Conservation (phyloP, 2,329 filamentous ascomycete genomes). For the Grosmannia huntii region DNA sequence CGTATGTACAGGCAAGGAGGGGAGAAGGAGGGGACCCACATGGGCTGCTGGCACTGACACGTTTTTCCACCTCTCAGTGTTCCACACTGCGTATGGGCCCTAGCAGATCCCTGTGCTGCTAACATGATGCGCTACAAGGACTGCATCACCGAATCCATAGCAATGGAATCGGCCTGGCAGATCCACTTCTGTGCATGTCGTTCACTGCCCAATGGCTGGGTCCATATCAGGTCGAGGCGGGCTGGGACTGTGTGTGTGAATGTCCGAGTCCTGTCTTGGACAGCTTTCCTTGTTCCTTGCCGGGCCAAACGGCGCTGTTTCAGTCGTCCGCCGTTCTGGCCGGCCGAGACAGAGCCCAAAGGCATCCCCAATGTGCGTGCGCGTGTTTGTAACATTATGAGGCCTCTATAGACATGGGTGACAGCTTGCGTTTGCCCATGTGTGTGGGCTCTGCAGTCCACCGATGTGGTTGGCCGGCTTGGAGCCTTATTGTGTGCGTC, state of each 20-base stretch:
- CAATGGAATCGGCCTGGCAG: slow-evolving; percentile 1
- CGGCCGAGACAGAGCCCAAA: too few species aligned
- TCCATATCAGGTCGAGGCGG: background rate
- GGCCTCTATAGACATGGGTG: too few species aligned
- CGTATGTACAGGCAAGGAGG: background rate
- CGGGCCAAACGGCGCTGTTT: too few species aligned
- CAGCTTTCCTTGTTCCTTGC: too few species aligned
- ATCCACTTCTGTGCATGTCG: background rate
- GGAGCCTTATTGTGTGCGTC: too few species aligned
- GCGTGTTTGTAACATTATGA: too few species aligned
- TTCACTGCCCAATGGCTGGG: background rate
- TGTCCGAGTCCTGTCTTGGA: too few species aligned
- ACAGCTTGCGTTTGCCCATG: too few species aligned
- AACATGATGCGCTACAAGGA: slow-evolving; percentile 1
- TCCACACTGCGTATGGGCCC: background rate
- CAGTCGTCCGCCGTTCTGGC: too few species aligned
- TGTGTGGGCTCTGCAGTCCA: too few species aligned
- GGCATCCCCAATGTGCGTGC: too few species aligned
- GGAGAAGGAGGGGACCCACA: background rate
- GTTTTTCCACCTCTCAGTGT: background rate
- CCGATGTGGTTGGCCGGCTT: too few species aligned
- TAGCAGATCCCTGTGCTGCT: background rate
- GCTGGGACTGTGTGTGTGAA: background rate
- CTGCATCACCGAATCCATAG: slow-evolving; percentile 3
- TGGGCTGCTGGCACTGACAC: background rate